phyloP scores from a whole-genome alignment of 495 filamentous ascomycete genomes.

The Evernia prunastri region DNA sequence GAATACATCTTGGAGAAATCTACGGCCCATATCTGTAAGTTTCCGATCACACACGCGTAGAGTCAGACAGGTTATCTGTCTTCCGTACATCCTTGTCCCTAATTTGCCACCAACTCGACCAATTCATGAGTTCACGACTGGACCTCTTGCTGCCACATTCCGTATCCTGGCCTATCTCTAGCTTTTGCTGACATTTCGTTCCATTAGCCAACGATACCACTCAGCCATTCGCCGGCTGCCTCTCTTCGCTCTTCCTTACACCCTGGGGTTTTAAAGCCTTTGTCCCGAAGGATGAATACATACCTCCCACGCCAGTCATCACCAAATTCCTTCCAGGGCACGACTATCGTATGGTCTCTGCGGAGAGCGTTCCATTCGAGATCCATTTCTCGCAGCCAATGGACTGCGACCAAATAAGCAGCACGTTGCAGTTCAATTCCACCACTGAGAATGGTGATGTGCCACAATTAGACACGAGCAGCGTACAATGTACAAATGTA shows the following conservation, averaged over 20 bases:
- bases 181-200: slow-evolving; percentile 19
- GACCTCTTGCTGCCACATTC: background rate
- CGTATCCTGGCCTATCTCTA: background rate
- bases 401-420: slow-evolving; percentile 46
- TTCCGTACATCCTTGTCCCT: background rate
- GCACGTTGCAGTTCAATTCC: slow-evolving; percentile 42
- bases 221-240: slow-evolving; percentile 23
- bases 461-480: slow-evolving; percentile 26
- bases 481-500: slow-evolving; percentile 27
- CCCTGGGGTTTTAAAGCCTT: slow-evolving; percentile 25
- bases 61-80: background rate
- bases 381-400: slow-evolving; percentile 52
- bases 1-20: slow-evolving; percentile 33
- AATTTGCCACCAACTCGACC: background rate
- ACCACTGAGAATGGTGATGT: slow-evolving; percentile 29
- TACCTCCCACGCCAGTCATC: slow-evolving; percentile 23
- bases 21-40: slow-evolving; percentile 48
- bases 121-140: background rate
- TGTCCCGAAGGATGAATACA: slow-evolving; percentile 22
- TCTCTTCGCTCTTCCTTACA: slow-evolving; percentile 14
- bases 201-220: slow-evolving; percentile 24
- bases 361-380: slow-evolving; percentile 38
- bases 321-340: slow-evolving; percentile 28
- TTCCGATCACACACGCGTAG: slow-evolving; percentile 41
- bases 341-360: slow-evolving; percentile 24